Conservation (phyloP, 2,329 filamentous ascomycete species). For the Cercospora sp. region DNA sequence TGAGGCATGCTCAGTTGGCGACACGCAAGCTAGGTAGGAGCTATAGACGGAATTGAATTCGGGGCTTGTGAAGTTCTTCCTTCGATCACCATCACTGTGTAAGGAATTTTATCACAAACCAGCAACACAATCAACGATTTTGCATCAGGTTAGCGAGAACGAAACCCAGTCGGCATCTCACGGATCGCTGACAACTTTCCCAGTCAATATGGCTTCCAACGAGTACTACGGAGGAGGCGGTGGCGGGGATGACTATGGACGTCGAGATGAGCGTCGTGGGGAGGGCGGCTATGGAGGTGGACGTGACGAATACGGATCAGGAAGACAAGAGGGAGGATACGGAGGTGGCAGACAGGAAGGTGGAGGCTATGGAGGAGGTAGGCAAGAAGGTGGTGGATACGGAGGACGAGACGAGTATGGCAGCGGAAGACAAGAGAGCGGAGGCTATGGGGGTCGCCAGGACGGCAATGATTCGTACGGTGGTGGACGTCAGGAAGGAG, state of each 20-base stretch:
- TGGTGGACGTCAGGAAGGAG: slow-evolving; percentile 10
- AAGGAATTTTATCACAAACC: neutral
- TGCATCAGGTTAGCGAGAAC: neutral
- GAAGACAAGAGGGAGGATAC: slow-evolving; percentile 24
- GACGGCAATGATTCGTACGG: slow-evolving; percentile 20
- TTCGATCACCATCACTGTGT: neutral
- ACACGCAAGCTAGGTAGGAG: neutral
- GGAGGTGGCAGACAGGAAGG: slow-evolving; percentile 23
- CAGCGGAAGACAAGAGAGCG: slow-evolving; percentile 25
- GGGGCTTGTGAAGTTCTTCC: neutral
- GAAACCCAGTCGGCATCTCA: neutral
- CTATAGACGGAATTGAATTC: neutral
- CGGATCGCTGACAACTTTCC: neutral
- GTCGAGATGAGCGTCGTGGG: slow-evolving; percentile 16
- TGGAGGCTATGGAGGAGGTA: slow-evolving; percentile 23
- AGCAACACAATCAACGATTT: neutral
- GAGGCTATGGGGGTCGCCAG: slow-evolving; percentile 17
- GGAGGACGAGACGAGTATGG: slow-evolving; percentile 20
- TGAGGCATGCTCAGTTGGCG: neutral
- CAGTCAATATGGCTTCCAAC: slow-evolving; percentile 32
- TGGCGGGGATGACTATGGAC: slow-evolving; percentile 25
- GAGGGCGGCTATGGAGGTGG: slow-evolving; percentile 17
- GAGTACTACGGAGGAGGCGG: slow-evolving; percentile 31
- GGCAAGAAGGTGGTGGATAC: slow-evolving; percentile 12
- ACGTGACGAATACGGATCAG: slow-evolving; percentile 10